phyloP scores from a whole-genome alignment of 352 stramenopile genomes.

The Globisporangium ultimum region DNA sequence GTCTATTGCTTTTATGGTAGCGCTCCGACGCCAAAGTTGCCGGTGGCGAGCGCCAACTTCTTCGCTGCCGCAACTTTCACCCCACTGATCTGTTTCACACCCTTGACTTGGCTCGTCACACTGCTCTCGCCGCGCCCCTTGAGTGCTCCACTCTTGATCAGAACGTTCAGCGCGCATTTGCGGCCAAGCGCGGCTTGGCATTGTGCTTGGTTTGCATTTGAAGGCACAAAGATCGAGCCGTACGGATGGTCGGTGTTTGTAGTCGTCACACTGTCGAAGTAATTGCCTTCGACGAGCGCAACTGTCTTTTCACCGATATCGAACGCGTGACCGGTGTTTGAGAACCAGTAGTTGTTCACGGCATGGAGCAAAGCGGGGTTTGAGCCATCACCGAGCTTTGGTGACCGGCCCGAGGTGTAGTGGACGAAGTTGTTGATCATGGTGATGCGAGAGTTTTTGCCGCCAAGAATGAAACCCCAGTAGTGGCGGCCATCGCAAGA shows the following conservation, averaged over 20 bases:
- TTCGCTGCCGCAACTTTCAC: too few species aligned
- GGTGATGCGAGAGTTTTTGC: conserved; percentile 20
- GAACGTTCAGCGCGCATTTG: conserved; percentile 7
- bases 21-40: too few species aligned
- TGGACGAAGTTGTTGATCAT: conserved; percentile 38
- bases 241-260: conserved; percentile 13
- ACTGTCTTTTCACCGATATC: conserved; percentile 26
- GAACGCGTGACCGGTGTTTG: conserved; percentile 40
- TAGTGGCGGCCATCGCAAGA: conserved; percentile 54
- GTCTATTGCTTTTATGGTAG: too few species aligned
- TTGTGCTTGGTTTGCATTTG: conserved; percentile 6
- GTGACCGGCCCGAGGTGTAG: conserved; percentile 30
- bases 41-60: too few species aligned
- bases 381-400: conserved; percentile 21
- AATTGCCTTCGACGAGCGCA: conserved; percentile 42
- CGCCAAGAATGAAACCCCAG: conserved; percentile 37
- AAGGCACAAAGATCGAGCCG: conserved; percentile 16
- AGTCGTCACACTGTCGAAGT: conserved; percentile 31
- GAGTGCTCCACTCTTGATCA: conserved; percentile 7
- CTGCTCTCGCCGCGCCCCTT: not conserved
- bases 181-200: conserved; percentile 8
- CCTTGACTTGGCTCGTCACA: too few species aligned
- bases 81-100: too few species aligned
- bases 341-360: conserved; percentile 43
- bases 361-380: conserved; percentile 19